Evolutionary conservation across 2,329 filamentous ascomycete species (phyloP).

Genomic region (Monosporascus sp.): DNA sequence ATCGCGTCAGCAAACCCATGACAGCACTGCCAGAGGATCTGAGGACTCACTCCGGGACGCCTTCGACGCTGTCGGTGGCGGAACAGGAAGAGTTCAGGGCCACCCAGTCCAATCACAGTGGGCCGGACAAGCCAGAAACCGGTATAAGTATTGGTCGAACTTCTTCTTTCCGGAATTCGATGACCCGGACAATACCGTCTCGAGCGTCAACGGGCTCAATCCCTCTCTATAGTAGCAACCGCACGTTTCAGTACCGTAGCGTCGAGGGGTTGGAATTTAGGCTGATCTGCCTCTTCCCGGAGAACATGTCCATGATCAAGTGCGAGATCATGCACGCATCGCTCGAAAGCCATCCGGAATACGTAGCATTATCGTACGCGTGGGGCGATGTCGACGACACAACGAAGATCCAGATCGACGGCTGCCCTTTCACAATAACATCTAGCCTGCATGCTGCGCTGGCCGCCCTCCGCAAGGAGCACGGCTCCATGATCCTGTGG

Average conservation of each 20-base stretch:
- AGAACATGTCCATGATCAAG: slow-evolving; percentile 7
- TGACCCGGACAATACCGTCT: neutral
- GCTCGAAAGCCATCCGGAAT: slow-evolving; percentile 13
- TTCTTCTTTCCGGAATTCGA: neutral
- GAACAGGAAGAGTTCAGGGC: neutral
- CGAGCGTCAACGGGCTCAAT: neutral
- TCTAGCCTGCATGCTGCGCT: slow-evolving; percentile 16
- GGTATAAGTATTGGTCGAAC: neutral
- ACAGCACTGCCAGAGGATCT: too few relatives aligned
- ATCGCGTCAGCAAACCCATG: too few relatives aligned
- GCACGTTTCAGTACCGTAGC: neutral
- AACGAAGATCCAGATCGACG: slow-evolving; percentile 6
- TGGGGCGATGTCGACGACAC: slow-evolving; percentile 26
- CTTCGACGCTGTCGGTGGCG: neutral
- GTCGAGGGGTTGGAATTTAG: slow-evolving; percentile 5
- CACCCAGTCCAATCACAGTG: neutral
- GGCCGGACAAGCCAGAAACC: neutral
- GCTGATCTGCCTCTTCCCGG: slow-evolving; percentile 10
- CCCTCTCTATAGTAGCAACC: neutral
- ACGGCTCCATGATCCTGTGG: slow-evolving; percentile 12
- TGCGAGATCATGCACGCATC: slow-evolving; percentile 9
- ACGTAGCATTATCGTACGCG: slow-evolving; percentile 27
- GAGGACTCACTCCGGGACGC: too few relatives aligned
- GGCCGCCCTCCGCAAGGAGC: slow-evolving; percentile 7
- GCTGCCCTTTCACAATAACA: slow-evolving; percentile 7